Evolutionary conservation across 2,329 filamentous ascomycete species (phyloP).

Genomic region (Gnomoniopsis smithogilvyi): DNA sequence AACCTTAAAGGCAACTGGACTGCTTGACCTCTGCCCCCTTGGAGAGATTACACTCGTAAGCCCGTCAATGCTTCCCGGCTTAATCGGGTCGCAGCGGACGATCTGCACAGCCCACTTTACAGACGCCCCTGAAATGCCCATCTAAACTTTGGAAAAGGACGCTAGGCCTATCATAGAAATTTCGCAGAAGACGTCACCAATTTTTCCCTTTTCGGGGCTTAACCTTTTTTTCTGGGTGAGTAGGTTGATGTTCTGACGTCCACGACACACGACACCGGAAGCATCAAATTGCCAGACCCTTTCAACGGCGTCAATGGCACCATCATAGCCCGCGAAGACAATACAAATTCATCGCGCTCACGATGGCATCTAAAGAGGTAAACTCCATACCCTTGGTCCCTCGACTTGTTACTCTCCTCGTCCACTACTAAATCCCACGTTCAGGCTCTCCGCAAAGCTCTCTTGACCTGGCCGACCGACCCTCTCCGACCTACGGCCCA

Average conservation of each 20-base stretch:
- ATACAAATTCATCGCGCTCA: not conserved
- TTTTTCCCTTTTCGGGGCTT: not conserved
- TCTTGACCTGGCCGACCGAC: constrained; percentile 62
- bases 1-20: no score
- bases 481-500: constrained; percentile 60
- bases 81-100: not conserved
- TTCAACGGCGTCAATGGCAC: no score
- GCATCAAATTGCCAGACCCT: not conserved
- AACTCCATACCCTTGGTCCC: no score
- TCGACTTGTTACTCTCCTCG: not conserved
- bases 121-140: no score
- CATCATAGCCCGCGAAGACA: no score
- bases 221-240: no score
- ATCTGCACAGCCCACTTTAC: no score
- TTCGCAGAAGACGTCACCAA: not conserved
- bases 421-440: not conserved
- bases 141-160: not conserved
- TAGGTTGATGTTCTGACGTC: no score
- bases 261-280: not conserved
- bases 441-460: constrained; percentile 27
- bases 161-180: not conserved
- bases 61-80: not conserved
- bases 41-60: not conserved
- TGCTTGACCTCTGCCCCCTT: not conserved
- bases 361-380: constrained; percentile 16